Evolutionary conservation across 345 rosid genomes (phyloP).

Genomic region (Eucalyptus decipiens): DNA sequence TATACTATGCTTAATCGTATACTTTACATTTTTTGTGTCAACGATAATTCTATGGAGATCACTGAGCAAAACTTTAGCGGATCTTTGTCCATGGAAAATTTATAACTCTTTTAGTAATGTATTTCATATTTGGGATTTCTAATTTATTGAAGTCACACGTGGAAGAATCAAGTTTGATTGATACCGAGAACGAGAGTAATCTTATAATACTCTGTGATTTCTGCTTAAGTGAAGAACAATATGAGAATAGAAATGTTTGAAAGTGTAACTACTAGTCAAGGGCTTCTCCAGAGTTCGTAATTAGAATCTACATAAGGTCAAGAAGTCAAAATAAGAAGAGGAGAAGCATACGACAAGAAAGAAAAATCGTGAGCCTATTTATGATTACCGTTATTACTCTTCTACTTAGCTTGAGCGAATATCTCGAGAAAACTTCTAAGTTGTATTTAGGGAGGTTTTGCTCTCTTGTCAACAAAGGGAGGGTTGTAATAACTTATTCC

Average conservation of each 20-base stretch:
- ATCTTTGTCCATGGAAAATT: background rate
- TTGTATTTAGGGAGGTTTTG: background rate
- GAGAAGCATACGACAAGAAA: background rate
- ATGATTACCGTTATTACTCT: background rate
- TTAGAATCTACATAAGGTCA: background rate
- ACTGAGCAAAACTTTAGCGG: background rate
- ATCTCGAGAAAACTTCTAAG: background rate
- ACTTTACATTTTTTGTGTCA: background rate
- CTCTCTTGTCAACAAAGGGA: background rate
- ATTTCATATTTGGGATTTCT: background rate
- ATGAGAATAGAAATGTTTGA: background rate
- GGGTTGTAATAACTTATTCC: background rate
- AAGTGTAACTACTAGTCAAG: background rate
- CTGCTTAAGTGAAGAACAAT: background rate
- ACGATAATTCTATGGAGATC: background rate
- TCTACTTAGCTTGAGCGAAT: background rate
- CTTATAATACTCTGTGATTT: background rate
- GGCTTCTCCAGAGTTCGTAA: background rate
- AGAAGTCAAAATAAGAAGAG: background rate
- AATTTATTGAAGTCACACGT: background rate
- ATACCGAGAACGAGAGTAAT: background rate
- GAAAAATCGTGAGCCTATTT: background rate
- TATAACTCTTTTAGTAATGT: background rate
- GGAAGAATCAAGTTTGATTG: background rate
- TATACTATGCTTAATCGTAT: background rate